These are phyloP conservation scores for Collybia sp. DNA, from an alignment of 768 basidiomycete genomes.

Conservation along the genomic window DNA sequence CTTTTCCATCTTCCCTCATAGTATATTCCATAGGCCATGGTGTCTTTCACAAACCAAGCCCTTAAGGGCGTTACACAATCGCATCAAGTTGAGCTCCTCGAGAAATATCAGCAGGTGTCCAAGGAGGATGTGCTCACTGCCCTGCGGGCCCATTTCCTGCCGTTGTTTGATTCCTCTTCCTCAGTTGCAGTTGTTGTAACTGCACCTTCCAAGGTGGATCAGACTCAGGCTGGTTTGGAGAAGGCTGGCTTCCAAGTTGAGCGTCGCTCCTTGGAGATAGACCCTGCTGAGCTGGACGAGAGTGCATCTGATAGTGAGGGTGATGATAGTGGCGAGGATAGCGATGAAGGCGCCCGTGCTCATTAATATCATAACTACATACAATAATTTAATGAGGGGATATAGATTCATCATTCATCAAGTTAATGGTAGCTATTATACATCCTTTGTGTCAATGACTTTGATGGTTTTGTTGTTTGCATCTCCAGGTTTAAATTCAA, in stretches of 20 bases:
- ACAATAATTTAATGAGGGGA: not conserved
- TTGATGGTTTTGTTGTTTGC: slow-evolving; percentile 60
- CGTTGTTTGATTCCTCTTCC: slow-evolving; percentile 73
- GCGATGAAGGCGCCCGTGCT: slow-evolving; percentile 15
- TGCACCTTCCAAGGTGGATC: slow-evolving; percentile 73
- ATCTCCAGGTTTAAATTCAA: slow-evolving; percentile 80
- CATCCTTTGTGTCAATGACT: slow-evolving; percentile 32
- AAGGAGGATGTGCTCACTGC: slow-evolving; percentile 69
- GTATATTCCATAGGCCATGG: slow-evolving; percentile 49
- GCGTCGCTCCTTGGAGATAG: slow-evolving; percentile 60
- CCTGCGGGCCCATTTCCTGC: slow-evolving; percentile 73
- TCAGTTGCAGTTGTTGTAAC: slow-evolving; percentile 83
- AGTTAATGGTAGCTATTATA: not conserved
- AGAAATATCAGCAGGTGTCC: slow-evolving; percentile 75
- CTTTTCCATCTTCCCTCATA: not conserved
- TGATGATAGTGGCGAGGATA: slow-evolving; percentile 24
- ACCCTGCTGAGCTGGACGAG: slow-evolving; percentile 44
- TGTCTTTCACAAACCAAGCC: slow-evolving; percentile 87
- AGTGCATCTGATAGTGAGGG: slow-evolving; percentile 30
- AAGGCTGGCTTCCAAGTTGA: slow-evolving; percentile 77
- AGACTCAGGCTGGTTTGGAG: slow-evolving; percentile 60
- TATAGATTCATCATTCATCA: not conserved
- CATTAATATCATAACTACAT: slow-evolving; percentile 2
- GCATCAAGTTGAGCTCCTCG: slow-evolving; percentile 71
- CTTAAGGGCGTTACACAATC: slow-evolving; percentile 80